Evolutionary conservation across 208 protist species (phyloP).

Genomic region (Leishmania amazonensis): DNA sequence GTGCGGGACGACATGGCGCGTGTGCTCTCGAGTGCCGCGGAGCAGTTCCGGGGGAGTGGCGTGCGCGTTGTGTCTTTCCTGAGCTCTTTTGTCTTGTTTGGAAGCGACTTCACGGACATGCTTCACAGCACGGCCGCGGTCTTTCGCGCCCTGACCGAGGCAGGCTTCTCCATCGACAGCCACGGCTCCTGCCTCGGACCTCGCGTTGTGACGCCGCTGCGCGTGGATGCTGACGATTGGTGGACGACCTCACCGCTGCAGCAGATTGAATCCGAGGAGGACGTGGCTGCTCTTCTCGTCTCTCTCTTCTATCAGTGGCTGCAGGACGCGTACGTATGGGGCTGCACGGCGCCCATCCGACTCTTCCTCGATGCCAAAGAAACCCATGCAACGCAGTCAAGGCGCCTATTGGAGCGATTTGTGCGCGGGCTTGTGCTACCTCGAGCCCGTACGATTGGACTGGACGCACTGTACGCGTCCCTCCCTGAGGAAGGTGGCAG

Average conservation of each 20-base stretch:
- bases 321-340: conserved; percentile 61
- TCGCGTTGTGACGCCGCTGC: conserved; percentile 30
- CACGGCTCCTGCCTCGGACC: conserved; percentile 54
- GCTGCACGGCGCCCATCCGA: conserved; percentile 43
- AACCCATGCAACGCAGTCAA: conserved; percentile 9
- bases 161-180: conserved; percentile 44
- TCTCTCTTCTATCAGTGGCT: conserved; percentile 73
- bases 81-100: conserved; percentile 50
- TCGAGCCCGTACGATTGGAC: conserved; percentile 26
- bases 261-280: conserved; percentile 33
- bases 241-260: conserved; percentile 54
- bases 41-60: conserved; percentile 37
- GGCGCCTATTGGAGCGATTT: conserved; percentile 50
- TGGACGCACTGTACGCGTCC: conserved; percentile 24
- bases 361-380: conserved; percentile 28
- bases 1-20: conserved; percentile 50
- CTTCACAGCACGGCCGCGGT: conserved; percentile 66
- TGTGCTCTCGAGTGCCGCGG: conserved; percentile 38
- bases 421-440: conserved; percentile 43
- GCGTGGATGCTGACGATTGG: conserved; percentile 15
- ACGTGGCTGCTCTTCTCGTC: conserved; percentile 43
- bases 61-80: conserved; percentile 49
- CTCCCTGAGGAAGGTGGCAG: conserved; percentile 45
- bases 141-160: conserved; percentile 52
- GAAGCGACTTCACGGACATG: conserved; percentile 49